These are phyloP conservation scores for Hsuehochloa calcarea DNA, from an alignment of 176 grass and related monocot species.

Conservation along the genomic window DNA sequence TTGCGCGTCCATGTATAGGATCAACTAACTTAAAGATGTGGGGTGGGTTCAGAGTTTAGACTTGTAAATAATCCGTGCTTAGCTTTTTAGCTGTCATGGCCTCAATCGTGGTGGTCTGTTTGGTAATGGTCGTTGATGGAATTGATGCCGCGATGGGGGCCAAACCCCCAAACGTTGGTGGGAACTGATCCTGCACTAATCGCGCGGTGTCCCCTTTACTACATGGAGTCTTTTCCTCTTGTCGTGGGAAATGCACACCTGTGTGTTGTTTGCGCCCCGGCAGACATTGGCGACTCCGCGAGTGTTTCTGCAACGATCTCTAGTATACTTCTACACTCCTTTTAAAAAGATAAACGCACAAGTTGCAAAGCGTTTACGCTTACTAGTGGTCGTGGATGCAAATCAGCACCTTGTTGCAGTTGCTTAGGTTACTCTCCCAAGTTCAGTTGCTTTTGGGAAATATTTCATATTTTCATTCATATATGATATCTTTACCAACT, in stretches of 20 bases:
- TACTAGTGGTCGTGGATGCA: not conserved
- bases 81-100: not conserved
- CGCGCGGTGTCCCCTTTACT: not conserved
- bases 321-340: not conserved
- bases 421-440: not conserved
- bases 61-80: not conserved
- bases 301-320: not conserved
- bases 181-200: not conserved
- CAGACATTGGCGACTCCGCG: not conserved
- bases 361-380: not conserved
- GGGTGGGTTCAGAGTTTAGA: not conserved
- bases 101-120: not conserved
- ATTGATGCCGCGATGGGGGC: not conserved
- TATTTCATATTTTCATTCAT: not conserved
- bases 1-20: conserved; percentile 2
- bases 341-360: not conserved
- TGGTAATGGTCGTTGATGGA: not conserved
- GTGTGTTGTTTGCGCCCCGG: not conserved
- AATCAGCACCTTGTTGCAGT: not conserved
- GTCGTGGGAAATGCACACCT: conserved; percentile 1
- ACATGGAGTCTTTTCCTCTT: not conserved
- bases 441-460: not conserved
- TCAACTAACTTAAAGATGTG: not conserved
- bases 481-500: conserved; percentile 7
- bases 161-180: not conserved